These are phyloP conservation scores for Biscogniauxia mediterranea DNA, from an alignment of 2,329 filamentous ascomycete species.

Conservation along the genomic window DNA sequence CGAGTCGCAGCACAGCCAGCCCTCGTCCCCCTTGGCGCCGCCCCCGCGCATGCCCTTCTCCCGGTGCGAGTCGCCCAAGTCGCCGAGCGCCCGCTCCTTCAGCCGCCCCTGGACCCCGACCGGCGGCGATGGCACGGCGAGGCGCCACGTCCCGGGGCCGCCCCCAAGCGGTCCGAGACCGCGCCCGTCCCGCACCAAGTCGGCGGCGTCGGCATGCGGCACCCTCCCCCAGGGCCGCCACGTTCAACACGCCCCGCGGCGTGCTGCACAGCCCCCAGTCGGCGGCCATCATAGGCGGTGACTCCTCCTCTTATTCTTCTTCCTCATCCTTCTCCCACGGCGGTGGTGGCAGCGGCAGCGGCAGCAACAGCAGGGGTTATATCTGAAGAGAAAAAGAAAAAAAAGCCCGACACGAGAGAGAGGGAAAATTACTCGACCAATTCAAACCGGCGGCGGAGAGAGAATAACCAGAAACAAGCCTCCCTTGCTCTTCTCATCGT, in stretches of 20 bases:
- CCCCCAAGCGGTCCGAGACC: background rate
- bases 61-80: conserved; percentile 27
- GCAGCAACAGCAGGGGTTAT: background rate
- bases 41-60: conserved; percentile 13
- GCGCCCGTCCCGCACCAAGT: background rate
- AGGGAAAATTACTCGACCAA: too few relatives aligned
- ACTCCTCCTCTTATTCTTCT: background rate
- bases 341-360: background rate
- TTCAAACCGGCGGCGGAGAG: too few relatives aligned
- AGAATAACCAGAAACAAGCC: background rate
- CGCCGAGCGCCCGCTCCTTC: conserved; percentile 26
- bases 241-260: background rate
- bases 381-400: background rate
- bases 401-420: too few relatives aligned
- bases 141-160: too few relatives aligned
- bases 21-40: conserved; percentile 12
- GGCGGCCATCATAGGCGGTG: background rate
- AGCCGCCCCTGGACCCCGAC: conserved; percentile 22
- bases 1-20: conserved; percentile 1
- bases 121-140: background rate
- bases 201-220: background rate
- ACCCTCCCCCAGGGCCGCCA: background rate
- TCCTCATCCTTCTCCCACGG: too few relatives aligned
- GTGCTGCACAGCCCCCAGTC: background rate
- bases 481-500: background rate